Conservation (phyloP, 1,284 basidiomycete genomes). For the Boletus mariae region DNA sequence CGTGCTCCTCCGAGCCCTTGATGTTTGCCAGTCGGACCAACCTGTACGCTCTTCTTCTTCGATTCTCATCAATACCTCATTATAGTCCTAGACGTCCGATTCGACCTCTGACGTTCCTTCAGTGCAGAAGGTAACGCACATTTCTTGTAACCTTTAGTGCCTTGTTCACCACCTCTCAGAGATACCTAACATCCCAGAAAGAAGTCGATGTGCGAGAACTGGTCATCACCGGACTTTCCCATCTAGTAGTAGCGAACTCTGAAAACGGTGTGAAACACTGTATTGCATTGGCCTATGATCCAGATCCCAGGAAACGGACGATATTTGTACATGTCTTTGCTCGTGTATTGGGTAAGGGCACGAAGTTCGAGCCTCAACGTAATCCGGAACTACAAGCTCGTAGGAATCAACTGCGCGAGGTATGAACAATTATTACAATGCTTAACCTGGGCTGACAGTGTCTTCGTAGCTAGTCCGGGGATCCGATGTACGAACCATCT, state of each 20-base stretch:
- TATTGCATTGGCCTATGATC: constrained; percentile 75
- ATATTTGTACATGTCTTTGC: constrained; percentile 90
- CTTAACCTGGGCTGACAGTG: constrained; percentile 4
- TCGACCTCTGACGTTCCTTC: constrained; percentile 51
- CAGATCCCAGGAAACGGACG: constrained; percentile 67
- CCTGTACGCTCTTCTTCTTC: constrained; percentile 34
- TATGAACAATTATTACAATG: constrained; percentile 31
- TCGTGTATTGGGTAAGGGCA: constrained; percentile 78
- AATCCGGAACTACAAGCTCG: constrained; percentile 49
- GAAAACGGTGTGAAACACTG: constrained; percentile 90
- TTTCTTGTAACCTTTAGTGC: neutral
- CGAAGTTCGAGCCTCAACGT: constrained; percentile 63
- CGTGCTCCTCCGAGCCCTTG: constrained; percentile 61
- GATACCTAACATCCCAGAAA: constrained; percentile 45
- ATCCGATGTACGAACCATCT: constrained; percentile 50
- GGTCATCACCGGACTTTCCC: constrained; percentile 74
- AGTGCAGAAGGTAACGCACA: constrained; percentile 43
- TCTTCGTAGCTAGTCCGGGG: constrained; percentile 61
- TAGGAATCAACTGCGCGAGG: constrained; percentile 65
- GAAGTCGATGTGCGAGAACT: constrained; percentile 66
- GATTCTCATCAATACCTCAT: constrained; percentile 6
- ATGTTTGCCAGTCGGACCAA: constrained; percentile 45
- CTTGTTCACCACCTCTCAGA: constrained; percentile 33
- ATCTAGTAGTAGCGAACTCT: constrained; percentile 81
- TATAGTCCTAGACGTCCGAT: constrained; percentile 41